Conservation (phyloP, 179 eudicot genomes). For the Silene coronaria region DNA sequence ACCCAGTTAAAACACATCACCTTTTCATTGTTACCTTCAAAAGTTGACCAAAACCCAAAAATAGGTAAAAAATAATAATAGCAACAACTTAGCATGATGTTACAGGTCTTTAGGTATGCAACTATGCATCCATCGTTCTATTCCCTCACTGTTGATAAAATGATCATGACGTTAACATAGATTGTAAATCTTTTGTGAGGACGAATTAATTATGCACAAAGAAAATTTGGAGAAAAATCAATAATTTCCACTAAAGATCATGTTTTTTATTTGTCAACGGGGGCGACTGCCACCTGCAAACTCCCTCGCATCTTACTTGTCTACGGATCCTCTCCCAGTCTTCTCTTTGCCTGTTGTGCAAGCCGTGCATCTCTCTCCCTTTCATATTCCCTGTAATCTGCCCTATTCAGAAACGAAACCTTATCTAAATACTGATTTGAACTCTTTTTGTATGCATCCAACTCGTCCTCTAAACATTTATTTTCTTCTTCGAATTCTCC, state of each 20-base stretch:
- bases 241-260: no score
- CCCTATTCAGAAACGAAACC: slow-evolving; percentile 67
- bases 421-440: slow-evolving; percentile 85
- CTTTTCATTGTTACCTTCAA: no score
- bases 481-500: slow-evolving; percentile 87
- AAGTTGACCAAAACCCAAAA: no score
- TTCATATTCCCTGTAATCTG: slow-evolving; percentile 83
- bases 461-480: slow-evolving; percentile 72
- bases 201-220: background rate
- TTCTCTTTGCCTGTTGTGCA: slow-evolving; percentile 68
- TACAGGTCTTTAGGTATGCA: background rate
- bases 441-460: slow-evolving; percentile 90
- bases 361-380: slow-evolving; percentile 85
- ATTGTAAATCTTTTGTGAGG: background rate
- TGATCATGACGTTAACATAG: background rate
- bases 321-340: slow-evolving; percentile 53
- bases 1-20: no score
- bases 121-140: background rate
- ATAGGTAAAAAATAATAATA: no score
- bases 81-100: background rate
- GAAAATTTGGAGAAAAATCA: background rate
- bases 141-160: background rate
- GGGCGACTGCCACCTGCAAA: background rate
- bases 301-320: background rate
- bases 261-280: no score